Conservation (phyloP, 1,284 basidiomycete genomes). For the Pulveroboletus sp. region DNA sequence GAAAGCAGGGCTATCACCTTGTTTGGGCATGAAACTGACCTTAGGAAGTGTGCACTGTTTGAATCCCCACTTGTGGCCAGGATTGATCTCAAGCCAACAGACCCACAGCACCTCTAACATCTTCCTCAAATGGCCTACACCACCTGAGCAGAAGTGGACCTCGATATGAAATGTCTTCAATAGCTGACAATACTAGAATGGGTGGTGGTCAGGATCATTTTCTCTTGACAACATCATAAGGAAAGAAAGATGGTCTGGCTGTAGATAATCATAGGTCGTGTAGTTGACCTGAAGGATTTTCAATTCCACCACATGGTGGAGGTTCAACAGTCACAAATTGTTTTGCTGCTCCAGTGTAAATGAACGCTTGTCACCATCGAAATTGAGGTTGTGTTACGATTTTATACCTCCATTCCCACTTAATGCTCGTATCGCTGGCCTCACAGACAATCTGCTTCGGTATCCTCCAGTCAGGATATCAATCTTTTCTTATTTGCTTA, state of each 20-base stretch:
- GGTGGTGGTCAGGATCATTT: conserved; percentile 14
- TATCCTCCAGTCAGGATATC: no score
- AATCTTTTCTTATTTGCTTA: no score
- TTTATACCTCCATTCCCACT: no score
- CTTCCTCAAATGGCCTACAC: neutral
- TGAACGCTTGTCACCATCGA: neutral
- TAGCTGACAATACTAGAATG: conserved; percentile 22
- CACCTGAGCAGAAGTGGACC: neutral
- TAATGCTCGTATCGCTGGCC: no score
- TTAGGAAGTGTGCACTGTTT: conserved; percentile 4
- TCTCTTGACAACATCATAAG: conserved; percentile 40
- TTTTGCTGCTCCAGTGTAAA: neutral
- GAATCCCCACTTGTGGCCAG: conserved; percentile 6
- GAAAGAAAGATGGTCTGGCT: conserved; percentile 29
- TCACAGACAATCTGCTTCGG: no score
- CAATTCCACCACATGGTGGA: neutral
- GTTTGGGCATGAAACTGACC: conserved; percentile 9
- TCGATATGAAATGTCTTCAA: neutral
- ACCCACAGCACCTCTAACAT: conserved; percentile 14
- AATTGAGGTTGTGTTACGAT: no score
- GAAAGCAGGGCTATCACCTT: neutral
- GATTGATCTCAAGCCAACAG: conserved; percentile 12
- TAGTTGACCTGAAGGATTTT: neutral
- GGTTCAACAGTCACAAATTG: neutral
- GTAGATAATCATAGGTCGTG: conserved; percentile 27